Base-by-base conservation (phyloP, 225 moss, liverwort and hornwort species). In the Sphagnum tenellum region DNA sequence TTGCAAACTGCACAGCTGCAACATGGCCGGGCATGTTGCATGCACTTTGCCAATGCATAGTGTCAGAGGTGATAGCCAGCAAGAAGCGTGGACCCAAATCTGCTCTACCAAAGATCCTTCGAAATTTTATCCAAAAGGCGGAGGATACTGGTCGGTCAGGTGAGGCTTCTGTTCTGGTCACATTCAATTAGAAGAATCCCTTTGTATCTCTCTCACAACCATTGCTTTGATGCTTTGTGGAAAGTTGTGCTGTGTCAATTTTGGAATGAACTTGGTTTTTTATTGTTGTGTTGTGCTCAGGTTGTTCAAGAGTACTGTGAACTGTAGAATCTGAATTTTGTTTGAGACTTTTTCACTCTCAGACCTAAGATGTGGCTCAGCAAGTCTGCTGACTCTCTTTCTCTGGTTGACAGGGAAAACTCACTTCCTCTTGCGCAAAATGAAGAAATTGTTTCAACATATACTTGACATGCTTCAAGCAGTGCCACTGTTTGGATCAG, bases 1-100 rank as follows among this genome's bases (percentile, higher is more conserved):
- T 47, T 50, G 47, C 68, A 53, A 64, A 29, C 29, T 52, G 52
- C 69, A 82, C 86, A 96, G 95, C 98, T 69, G 82, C 90, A 72
- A 89, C 98, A 70, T 98, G 98, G 98, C 98, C 98, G 0, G 98
- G 98, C 67, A 79, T 93, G 71, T 66, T 92, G 74, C 80, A 98
- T 62, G 90, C 98, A 4, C 67, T 98, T 52, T 93, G 92, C 67
- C 67, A 82, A 50, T 98, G 93, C 64, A 90, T 98, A 50, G 81
- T 83, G 46, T 79, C 72, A 69, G 98, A 98, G 74, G 85, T 93
- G 52, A 62, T 71, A 47, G 73, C 83, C 60, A 86, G 82, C 82
- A 98, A 89, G 71, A 93, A 90, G 67, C 83, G 90, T 50, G 83
- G 73, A 51, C 98, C 98, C 55, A 93, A 86, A 74, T 67, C 81